Conservation (phyloP, 169 alveolate species). For the Eimeria maxima region DNA sequence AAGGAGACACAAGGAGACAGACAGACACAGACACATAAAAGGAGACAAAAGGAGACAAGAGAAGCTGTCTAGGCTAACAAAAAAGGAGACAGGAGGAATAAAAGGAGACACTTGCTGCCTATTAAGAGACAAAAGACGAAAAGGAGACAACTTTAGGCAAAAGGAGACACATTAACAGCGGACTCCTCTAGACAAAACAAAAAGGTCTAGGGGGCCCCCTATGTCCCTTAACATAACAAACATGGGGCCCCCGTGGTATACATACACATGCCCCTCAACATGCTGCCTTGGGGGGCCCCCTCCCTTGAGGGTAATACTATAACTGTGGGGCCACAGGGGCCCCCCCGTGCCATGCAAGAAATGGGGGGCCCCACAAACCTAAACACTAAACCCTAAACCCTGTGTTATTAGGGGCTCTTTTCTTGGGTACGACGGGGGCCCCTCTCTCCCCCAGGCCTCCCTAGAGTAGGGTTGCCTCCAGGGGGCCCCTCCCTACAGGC, state of each 20-base stretch:
- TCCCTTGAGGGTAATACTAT: background rate
- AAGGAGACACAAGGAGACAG: too few species aligned
- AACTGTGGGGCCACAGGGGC: background rate
- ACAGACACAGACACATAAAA: too few species aligned
- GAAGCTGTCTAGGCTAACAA: too few species aligned
- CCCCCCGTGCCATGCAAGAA: conserved; percentile 61
- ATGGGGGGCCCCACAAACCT: conserved; percentile 88
- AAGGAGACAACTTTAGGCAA: too few species aligned
- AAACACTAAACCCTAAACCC: background rate
- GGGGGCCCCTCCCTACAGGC: background rate
- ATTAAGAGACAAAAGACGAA: too few species aligned
- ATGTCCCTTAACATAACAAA: background rate
- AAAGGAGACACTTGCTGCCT: too few species aligned
- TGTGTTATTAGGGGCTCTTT: background rate
- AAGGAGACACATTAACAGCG: too few species aligned
- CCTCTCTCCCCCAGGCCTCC: background rate
- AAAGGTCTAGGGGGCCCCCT: background rate
- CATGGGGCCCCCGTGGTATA: background rate
- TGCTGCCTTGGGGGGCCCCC: background rate
- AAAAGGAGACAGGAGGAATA: too few species aligned
- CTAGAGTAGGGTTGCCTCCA: background rate
- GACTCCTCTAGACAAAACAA: too few species aligned
- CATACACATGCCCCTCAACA: background rate
- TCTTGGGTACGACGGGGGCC: background rate
- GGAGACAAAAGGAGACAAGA: too few species aligned